Conservation (phyloP, 495 filamentous ascomycete species). For the Oleoguttula mirabilis region DNA sequence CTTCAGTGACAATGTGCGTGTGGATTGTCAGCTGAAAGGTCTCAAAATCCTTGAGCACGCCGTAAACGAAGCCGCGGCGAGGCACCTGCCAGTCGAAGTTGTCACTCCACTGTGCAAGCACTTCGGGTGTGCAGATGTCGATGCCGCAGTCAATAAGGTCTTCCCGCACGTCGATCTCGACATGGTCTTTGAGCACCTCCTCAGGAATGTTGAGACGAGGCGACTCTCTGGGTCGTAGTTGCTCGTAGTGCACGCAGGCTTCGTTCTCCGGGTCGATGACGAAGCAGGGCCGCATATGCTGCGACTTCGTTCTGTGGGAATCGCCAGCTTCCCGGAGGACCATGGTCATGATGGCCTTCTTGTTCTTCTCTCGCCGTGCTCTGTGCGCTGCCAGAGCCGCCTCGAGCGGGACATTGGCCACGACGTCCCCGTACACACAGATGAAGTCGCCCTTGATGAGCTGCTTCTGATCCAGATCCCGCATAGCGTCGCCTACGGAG, state of each 20-base stretch:
- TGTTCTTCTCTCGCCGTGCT: conserved; percentile 67
- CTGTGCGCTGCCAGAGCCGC: conserved; percentile 66
- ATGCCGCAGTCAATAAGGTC: conserved; percentile 92
- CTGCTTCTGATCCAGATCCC: conserved; percentile 77
- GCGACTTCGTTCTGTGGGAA: conserved; percentile 60
- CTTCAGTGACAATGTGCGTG: conserved; percentile 67
- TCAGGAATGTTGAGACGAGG: conserved; percentile 53
- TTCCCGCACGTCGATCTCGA: conserved; percentile 65
- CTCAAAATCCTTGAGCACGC: conserved; percentile 91
- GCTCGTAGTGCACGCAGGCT: conserved; percentile 87
- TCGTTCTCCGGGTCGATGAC: conserved; percentile 69
- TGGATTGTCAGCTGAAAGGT: conserved; percentile 92
- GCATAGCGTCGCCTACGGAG: conserved; percentile 89
- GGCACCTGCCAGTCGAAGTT: conserved; percentile 93
- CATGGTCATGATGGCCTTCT: conserved; percentile 98
- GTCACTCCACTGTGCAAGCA: conserved; percentile 88
- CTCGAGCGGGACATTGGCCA: conserved; percentile 79
- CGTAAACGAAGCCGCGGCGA: conserved; percentile 75
- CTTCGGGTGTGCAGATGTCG: conserved; percentile 95
- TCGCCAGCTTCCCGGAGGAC: conserved; percentile 68
- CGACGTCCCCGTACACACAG: conserved; percentile 84
- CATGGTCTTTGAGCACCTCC: conserved; percentile 49
- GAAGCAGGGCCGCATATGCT: conserved; percentile 67
- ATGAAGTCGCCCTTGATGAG: conserved; percentile 86
- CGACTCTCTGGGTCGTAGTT: conserved; percentile 32